These are phyloP conservation scores for Ulota crispa DNA, from an alignment of 225 moss, liverwort and hornwort genomes.

Conservation along the genomic window DNA sequence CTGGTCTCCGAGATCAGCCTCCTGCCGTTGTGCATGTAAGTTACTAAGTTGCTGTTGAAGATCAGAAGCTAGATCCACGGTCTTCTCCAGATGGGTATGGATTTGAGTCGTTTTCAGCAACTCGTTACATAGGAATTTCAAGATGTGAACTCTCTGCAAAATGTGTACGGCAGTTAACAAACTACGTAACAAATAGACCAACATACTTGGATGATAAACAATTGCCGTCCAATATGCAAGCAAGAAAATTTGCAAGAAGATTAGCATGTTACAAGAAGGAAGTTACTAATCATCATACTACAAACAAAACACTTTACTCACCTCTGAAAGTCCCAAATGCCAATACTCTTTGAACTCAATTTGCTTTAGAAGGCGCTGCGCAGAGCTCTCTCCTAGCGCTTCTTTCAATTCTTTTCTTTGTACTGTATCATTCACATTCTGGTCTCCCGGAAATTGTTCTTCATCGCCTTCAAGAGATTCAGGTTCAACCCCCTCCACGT, in stretches of 20 bases:
- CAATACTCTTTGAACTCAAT: constrained; percentile 84
- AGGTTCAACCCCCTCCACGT: constrained; percentile 49
- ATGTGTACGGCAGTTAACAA: constrained; percentile 22
- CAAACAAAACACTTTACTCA: constrained; percentile 27
- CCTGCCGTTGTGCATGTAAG: constrained; percentile 57
- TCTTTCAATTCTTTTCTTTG: constrained; percentile 33
- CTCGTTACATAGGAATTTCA: constrained; percentile 86
- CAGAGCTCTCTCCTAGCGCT: constrained; percentile 40
- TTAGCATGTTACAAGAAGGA: constrained; percentile 16
- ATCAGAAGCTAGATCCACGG: constrained; percentile 60
- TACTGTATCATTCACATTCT: constrained; percentile 31
- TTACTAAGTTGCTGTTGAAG: constrained; percentile 69
- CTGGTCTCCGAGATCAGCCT: constrained; percentile 42
- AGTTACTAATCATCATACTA: constrained; percentile 11
- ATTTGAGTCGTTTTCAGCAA: constrained; percentile 75
- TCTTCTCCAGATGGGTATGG: constrained; percentile 76
- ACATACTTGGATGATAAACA: background rate
- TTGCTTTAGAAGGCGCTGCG: constrained; percentile 59
- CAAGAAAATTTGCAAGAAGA: background rate
- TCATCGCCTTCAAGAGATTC: constrained; percentile 58
- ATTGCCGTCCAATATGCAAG: constrained; percentile 3
- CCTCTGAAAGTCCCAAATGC: constrained; percentile 77
- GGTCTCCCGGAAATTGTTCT: constrained; percentile 47
- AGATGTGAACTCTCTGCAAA: constrained; percentile 71
- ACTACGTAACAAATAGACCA: constrained; percentile 11